Base-by-base conservation (phyloP, 805 yeast genomes). In the Kregervanrija fluxuum region DNA sequence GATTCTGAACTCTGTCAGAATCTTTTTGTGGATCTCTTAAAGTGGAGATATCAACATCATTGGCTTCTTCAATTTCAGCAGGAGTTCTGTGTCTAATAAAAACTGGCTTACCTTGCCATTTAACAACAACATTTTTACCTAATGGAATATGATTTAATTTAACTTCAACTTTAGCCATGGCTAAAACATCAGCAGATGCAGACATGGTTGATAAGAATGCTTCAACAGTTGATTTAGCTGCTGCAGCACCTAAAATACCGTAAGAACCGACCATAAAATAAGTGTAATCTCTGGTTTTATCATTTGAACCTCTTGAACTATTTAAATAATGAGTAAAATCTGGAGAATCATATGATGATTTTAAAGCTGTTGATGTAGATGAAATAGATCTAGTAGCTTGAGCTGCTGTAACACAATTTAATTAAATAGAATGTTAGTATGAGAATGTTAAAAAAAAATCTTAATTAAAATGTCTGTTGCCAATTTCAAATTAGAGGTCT, bases 61-160 rank as follows among this genome's bases (percentile, higher is more conserved):
- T 86, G 54, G 99, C 99, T 75, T 93, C 99, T 42, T 79, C 87
- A 57, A 93, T 90, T 76, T 93, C 99, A 50, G 75, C 79, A 38
- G 78, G 70, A 38, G 99, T 90, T 80, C 99, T 85, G 80, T 93
- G 99, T 79, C 99, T 91, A 69, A 93, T 89, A 74, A 93, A 93
- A 55, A 93, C 96, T 54, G 99, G 99, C 77, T 93, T 93, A 73
- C 99, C 99, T 73, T 95, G 96, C 99, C 99, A 93, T 74, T 93
- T 93, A 57, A 93, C 95, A 63, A 93, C 87, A 54, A 93, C 95
- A 71, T 93, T 93, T 77, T 91, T 91, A 71, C 98, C 98, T 67
- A 83, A 88, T 61, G 99, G 99, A 54, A 93, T 88, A 52, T 87
- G 85, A 46, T 83, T 80, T 61, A 93, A 81, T 67, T 86, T 90